These are phyloP conservation scores for Penicillium rolfsii DNA, from an alignment of 2,329 filamentous ascomycete species.

Conservation along the genomic window DNA sequence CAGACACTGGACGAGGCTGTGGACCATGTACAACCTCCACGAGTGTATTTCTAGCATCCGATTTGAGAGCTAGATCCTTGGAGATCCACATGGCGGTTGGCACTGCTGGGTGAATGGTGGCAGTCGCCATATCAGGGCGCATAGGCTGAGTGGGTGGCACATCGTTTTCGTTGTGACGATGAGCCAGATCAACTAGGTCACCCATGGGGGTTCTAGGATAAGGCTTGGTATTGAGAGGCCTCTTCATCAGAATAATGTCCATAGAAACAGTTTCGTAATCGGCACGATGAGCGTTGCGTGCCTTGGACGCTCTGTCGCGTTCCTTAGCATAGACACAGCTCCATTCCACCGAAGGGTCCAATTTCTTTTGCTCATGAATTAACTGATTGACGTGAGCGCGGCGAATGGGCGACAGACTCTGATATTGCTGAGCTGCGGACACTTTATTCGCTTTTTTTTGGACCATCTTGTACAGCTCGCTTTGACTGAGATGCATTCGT, in stretches of 20 bases:
- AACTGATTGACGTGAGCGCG: conserved; percentile 41
- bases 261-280: conserved; percentile 40
- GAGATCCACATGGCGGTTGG: neutral
- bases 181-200: conserved; percentile 23
- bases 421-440: conserved; percentile 35
- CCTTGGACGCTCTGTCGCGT: conserved; percentile 32
- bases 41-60: neutral
- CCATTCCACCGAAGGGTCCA: conserved; percentile 41
- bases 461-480: conserved; percentile 36
- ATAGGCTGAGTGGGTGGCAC: neutral
- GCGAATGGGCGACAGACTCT: conserved; percentile 32
- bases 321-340: conserved; percentile 44
- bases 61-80: neutral
- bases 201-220: conserved; percentile 22
- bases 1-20: conserved; percentile 10
- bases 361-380: conserved; percentile 37
- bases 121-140: neutral
- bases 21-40: conserved; percentile 13
- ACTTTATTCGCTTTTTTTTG: conserved; percentile 36
- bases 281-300: conserved; percentile 32
- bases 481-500: conserved; percentile 38
- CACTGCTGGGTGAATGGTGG: neutral
- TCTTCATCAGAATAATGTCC: conserved; percentile 40
- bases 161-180: conserved; percentile 14
- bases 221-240: conserved; percentile 26